Evolutionary conservation across 148 eudicot genomes (phyloP).

Genomic region (Euryodendron excelsum): DNA sequence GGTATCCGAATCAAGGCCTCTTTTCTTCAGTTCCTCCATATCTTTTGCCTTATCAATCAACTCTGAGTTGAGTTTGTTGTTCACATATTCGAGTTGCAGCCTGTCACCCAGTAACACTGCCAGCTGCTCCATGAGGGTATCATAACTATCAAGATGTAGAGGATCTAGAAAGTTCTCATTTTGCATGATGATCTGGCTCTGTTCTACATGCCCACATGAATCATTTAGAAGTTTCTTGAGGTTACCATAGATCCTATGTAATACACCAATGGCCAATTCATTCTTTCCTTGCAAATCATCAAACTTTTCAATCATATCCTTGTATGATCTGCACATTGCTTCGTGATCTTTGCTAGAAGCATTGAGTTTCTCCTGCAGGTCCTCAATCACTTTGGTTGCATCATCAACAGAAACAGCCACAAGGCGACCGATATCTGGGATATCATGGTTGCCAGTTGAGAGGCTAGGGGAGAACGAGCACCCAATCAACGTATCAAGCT

Average conservation of each 20-base stretch:
- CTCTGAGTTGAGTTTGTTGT: conserved; percentile 46
- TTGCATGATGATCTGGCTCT: conserved; percentile 24
- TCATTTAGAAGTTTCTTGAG: conserved; percentile 44
- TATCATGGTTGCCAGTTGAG: conserved; percentile 21
- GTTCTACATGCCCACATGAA: conserved; percentile 30
- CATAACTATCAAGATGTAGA: conserved; percentile 42
- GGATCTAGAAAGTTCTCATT: conserved; percentile 37
- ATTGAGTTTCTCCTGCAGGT: conserved; percentile 50
- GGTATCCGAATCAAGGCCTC: conserved; percentile 41
- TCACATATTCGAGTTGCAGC: conserved; percentile 53
- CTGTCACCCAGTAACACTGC: conserved; percentile 42
- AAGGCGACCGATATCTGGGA: conserved; percentile 31
- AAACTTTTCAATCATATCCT: conserved; percentile 36
- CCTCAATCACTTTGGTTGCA: conserved; percentile 60
- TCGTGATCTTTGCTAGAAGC: conserved; percentile 46
- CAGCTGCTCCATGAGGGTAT: conserved; percentile 51
- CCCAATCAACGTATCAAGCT: conserved; percentile 50
- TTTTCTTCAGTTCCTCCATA: conserved; percentile 51
- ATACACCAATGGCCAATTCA: conserved; percentile 37
- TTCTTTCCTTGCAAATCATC: conserved; percentile 38
- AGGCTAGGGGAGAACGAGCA: conserved; percentile 21
- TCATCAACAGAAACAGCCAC: conserved; percentile 48
- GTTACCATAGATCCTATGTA: conserved; percentile 47
- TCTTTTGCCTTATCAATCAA: conserved; percentile 49
- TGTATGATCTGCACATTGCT: conserved; percentile 29